Evolutionary conservation across 108 stramenopile species (phyloP), one percentile per base, ranked within the genome.

Genomic region (Skeletonema costatum): DNA sequence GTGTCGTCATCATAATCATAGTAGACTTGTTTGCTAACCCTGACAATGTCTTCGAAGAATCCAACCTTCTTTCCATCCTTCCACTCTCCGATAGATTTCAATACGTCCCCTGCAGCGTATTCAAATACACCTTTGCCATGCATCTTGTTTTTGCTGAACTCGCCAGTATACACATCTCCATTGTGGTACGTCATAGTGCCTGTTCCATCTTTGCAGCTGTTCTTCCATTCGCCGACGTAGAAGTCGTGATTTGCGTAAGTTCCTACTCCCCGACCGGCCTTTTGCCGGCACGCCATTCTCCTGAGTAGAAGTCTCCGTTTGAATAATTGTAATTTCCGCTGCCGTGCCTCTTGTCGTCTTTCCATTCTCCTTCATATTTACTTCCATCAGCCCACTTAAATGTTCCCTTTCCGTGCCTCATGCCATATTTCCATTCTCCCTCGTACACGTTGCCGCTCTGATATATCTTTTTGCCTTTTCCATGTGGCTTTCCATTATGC

Each of bases 301-400:
- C 90, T 32, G 89, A 85, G 63, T 91, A 91, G n/a, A 51, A 50
- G 76, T 72, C 87, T 12, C 90, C 88, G 41, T 82, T 76, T 17
- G 25, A 25, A 25, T 25, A 25, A 25, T 25, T 25, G 25, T 0
- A 25, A 25, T 0, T 25, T 25, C 25, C 25, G 25, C 25, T 25
- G 25, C 25, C 25, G 25, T 25, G 25, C 25, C 0, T 25, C 25
- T 25, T 25, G 25, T 25, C 25, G 25, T 25, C 25, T 25, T 25
- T 25, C 25, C 25, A 25, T 25, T 25, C 25, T 25, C 25, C 25
- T 25, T 25, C 0, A 25, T 25, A 25, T 25, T 25, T 25, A 25
- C 25, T 25, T 25, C 25, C 25, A 25, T 25, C 25, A 25, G 25
- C 0, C 25, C 82, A 86, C 41, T 62, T 60, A 70, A 63, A 71